These are phyloP conservation scores for Mycocentrospora acerina DNA, from an alignment of 2,329 filamentous ascomycete genomes.

Conservation along the genomic window DNA sequence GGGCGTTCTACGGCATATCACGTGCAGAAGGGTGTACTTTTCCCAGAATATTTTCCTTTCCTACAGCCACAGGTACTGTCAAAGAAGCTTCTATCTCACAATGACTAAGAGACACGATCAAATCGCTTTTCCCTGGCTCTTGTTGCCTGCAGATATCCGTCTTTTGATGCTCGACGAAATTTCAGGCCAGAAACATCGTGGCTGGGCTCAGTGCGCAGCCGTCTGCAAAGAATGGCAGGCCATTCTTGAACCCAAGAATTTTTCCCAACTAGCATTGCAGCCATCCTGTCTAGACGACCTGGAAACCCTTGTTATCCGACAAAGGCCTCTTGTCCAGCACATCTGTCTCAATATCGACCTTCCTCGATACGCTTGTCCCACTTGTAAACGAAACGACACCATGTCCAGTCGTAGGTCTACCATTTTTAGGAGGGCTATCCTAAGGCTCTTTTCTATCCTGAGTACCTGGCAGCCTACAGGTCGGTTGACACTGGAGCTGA, in stretches of 20 bases:
- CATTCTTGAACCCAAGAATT: conserved; percentile 21
- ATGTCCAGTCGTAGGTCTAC: conserved; percentile 13
- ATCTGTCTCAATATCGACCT: conserved; percentile 22
- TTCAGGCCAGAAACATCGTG: conserved; percentile 16
- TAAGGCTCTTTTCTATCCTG: conserved; percentile 21
- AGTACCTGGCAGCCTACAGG: conserved; percentile 21
- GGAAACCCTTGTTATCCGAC: conserved; percentile 20
- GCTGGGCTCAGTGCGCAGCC: conserved; percentile 20
- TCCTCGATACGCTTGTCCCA: conserved; percentile 19
- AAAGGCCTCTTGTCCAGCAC: conserved; percentile 21
- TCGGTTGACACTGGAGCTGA: conserved; percentile 19
- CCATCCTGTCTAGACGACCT: conserved; percentile 18
- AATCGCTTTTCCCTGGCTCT: conserved; percentile 16
- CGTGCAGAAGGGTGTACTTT: no score
- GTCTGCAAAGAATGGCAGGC: conserved; percentile 21
- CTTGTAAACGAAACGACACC: conserved; percentile 12
- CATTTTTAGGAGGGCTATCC: conserved; percentile 15
- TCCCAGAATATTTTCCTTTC: no score
- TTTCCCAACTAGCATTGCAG: conserved; percentile 17
- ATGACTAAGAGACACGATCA: conserved; percentile 7
- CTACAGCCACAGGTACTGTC: no score
- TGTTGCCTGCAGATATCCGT: conserved; percentile 20
- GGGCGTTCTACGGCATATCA: no score
- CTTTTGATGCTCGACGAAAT: conserved; percentile 20
- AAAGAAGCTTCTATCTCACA: conserved; percentile 1